Evolutionary conservation across 73 alveolate species (phyloP), one percentile per base, ranked within the genome.

Genomic region (Tetrahymena elliotti): DNA sequence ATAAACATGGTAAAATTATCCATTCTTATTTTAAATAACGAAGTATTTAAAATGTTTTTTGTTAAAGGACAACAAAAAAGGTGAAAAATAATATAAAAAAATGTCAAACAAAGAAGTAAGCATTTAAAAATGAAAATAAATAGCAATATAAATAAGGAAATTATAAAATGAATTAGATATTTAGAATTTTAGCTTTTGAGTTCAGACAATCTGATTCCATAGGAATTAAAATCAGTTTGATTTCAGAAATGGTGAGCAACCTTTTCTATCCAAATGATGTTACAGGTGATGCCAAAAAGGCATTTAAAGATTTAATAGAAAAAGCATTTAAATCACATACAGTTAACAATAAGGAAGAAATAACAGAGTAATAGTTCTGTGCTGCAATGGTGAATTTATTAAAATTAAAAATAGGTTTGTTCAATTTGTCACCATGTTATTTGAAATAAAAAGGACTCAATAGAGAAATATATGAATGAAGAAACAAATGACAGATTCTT

Each of bases 251-350:
- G 96, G 96, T 94, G 9, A 94, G 96, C 84, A 47, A 84, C 33
- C 92, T 94, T 36, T 94, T 94, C 84, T 94, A 94, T 84, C 96
- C 96, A 39, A 84, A 94, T 94, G 96, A 94, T 94, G 40, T 52
- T 39, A 88, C 93, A 4, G 96, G 96, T 4, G 96, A 94, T 41
- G 96, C 96, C 0, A 94, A 94, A 41, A 36, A 94, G 83, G 93
- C 93, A 35, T 94, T 94, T 54, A 94, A 94, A 94, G 83, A 39
- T 41, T 53, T 94, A 27, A 94, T 94, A 4, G 93, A 88, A 22
- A 40, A 84, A 41, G 93, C 96, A 38, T 94, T 94, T 88, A 94
- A 53, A 92, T 83, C 94, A 12, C 93, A 94, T 35, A 84, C 95
- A 34, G 84, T 84, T 6, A 68, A 68, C 20, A 68, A 68, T 94